phyloP scores from a whole-genome alignment of 1,139 yeast species.

The Yamadazyma diospyri region DNA sequence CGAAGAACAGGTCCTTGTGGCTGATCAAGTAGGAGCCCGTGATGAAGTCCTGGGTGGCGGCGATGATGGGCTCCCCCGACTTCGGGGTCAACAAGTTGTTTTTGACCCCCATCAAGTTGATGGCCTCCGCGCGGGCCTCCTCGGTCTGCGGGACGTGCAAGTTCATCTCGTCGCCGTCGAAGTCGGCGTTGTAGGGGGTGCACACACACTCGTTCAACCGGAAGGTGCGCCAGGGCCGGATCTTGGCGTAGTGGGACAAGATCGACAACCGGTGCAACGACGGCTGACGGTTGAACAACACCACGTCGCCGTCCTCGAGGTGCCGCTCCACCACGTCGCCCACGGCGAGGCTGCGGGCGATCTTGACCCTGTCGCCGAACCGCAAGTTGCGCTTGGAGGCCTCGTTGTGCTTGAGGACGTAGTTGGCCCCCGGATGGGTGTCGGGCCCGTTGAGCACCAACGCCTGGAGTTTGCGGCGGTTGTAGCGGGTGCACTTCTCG shows the following conservation, averaged over 20 bases:
- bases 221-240: conserved; percentile 98
- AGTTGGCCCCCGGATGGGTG: conserved; percentile 95
- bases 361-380: conserved; percentile 77
- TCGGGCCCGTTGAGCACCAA: conserved; percentile 83
- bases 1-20: conserved; percentile 89
- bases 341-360: conserved; percentile 71
- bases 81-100: conserved; percentile 92
- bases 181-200: conserved; percentile 98
- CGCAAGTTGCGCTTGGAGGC: conserved; percentile 82
- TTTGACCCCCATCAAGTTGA: conserved; percentile 96
- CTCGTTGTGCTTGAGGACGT: conserved; percentile 77
- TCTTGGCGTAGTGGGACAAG: conserved; percentile 90
- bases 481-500: conserved; percentile 88
- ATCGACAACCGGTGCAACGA: conserved; percentile 93
- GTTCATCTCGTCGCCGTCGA: conserved; percentile 99
- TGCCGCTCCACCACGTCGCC: conserved; percentile 99
- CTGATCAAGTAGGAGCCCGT: conserved; percentile 93
- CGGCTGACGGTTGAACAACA: conserved; percentile 95
- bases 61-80: conserved; percentile 98
- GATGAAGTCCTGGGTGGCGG: conserved; percentile 98
- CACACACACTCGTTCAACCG: conserved; percentile 98
- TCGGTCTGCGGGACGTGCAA: conserved; percentile 98
- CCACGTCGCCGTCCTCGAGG: conserved; percentile 94
- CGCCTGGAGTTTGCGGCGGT: conserved; percentile 68
- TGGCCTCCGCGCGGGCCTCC: conserved; percentile 98